These are phyloP conservation scores for Parietaria judaica DNA, from an alignment of 306 rosid species.

Conservation along the genomic window DNA sequence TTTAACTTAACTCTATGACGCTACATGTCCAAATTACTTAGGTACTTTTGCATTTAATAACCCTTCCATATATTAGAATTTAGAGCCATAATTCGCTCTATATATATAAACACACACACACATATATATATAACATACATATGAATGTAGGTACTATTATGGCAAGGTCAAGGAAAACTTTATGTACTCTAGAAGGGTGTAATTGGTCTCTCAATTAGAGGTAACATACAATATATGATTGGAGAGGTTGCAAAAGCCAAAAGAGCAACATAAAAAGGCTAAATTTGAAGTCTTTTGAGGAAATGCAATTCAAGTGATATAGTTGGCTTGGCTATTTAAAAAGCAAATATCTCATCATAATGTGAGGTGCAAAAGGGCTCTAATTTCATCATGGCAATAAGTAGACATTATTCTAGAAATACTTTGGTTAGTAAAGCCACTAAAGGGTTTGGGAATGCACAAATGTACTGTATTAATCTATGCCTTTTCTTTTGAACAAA, in stretches of 20 bases:
- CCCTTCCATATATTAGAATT: no score
- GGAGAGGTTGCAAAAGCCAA: neutral
- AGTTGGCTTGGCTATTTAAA: neutral
- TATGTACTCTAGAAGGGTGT: neutral
- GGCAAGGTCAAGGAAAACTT: neutral
- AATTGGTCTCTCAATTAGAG: conserved; percentile 4
- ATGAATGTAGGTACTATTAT: neutral
- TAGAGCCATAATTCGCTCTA: neutral
- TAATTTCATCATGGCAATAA: neutral
- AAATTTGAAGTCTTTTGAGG: neutral
- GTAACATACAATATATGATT: conserved; percentile 8
- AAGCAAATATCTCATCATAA: neutral
- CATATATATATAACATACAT: neutral
- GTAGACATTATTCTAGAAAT: conserved; percentile 2
- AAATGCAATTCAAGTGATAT: neutral
- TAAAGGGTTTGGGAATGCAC: conserved; percentile 7
- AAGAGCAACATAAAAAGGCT: conserved; percentile 2
- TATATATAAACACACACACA: neutral
- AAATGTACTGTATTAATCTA: neutral
- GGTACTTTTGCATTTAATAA: no score
- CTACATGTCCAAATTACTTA: neutral
- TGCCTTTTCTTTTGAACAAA: neutral
- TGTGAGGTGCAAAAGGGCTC: conserved; percentile 3
- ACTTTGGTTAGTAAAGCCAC: neutral
- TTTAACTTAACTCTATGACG: no score